Base-by-base conservation (phyloP, 1,284 basidiomycete genomes). In the Cryptococcus floricola region DNA sequence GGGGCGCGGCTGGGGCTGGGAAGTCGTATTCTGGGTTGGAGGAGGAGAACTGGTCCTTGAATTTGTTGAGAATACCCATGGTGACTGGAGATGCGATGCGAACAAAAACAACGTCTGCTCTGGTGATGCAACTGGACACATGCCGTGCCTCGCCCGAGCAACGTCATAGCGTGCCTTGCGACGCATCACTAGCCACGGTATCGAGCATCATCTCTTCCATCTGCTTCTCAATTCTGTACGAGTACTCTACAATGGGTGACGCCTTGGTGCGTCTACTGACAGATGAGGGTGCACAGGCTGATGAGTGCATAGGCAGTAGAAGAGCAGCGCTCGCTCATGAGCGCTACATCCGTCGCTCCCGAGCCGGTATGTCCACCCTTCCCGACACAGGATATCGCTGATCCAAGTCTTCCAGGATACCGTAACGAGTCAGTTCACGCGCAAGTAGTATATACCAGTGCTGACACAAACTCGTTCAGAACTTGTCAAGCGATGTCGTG, bases 401-500 rank as follows among this genome's bases (percentile, higher is more conserved):
- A 50, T 48, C 16, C 27, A 28, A 39, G 53, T 45, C 16, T 9
- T 4, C 14, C 41, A 69, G 67, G 64, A 69, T 31, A 70, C 71
- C 4, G 57, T 68, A 38, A 59, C 63, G 2, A 70, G 70, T 70
- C 12, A 50, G 66, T 53, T 9, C 43, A 8, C 16, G 14, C 34
- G 3, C 38, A 19, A 10, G 9, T 44, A 9, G 12, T 14, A 23
- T 3, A 37, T 7, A 41, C 13, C 12, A 25, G 34, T 37, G 18
- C 46, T 47, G 44, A 37, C 18, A 50, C 39, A 37, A n/a, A 45
- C 39, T n/a, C n/a, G 16, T 8, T 13, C 48, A 77, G 75, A 76
- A 55, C 64, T 97, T 47, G 83, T 94, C 41, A 87, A 83, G 62
- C 85, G 92, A 41, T 79, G 95, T 50, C 83, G 89, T 47, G 85